phyloP scores from a whole-genome alignment of 2,329 filamentous ascomycete genomes.

The Epichloe festucae region DNA sequence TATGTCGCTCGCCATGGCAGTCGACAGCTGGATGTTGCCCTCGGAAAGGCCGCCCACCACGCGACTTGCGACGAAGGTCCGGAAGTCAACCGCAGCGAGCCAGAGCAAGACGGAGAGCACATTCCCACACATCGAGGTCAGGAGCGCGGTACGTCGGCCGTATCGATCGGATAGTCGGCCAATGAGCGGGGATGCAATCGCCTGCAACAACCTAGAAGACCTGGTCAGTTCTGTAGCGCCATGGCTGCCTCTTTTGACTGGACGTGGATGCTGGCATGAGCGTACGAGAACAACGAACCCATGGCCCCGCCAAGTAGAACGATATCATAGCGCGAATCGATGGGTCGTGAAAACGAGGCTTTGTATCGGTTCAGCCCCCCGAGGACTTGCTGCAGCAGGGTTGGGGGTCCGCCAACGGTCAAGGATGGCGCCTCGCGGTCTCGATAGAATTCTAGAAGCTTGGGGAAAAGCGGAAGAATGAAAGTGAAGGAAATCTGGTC shows the following conservation, averaged over 20 bases:
- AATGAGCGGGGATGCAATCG: conserved; percentile 82
- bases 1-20: conserved; percentile 92
- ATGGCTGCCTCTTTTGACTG: background rate
- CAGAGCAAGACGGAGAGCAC: conserved; percentile 87
- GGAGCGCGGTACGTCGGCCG: conserved; percentile 73
- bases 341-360: conserved; percentile 77
- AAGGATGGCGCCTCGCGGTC: conserved; percentile 55
- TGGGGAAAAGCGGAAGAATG: conserved; percentile 90
- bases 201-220: conserved; percentile 61
- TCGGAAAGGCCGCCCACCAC: conserved; percentile 88
- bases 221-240: background rate
- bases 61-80: conserved; percentile 87
- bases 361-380: conserved; percentile 89
- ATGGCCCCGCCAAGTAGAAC: conserved; percentile 87
- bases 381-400: conserved; percentile 67
- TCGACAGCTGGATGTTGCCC: conserved; percentile 91
- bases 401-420: conserved; percentile 37
- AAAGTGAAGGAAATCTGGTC: conserved; percentile 91
- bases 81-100: conserved; percentile 87
- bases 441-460: conserved; percentile 91
- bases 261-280: background rate
- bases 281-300: conserved; percentile 73
- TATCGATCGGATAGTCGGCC: conserved; percentile 77
- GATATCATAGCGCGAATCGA: conserved; percentile 94
- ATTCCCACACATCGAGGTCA: conserved; percentile 88